Base-by-base conservation (phyloP, 768 basidiomycete genomes). In the Gelatoporia subvermispora region DNA sequence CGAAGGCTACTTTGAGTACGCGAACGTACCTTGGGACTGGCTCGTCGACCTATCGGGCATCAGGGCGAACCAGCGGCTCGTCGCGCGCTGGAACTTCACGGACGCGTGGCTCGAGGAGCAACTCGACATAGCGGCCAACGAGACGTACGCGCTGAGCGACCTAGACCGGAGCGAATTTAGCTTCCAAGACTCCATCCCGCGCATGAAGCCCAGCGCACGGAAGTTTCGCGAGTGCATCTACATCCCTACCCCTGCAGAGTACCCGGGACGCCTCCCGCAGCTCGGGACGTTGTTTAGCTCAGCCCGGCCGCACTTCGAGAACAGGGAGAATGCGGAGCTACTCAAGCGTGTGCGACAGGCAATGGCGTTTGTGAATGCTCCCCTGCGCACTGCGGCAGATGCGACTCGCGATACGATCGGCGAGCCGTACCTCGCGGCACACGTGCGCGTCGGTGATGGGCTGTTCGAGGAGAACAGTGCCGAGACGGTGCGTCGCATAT, bases 231-330 rank as follows among this genome's bases (percentile, higher is more conserved):
- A 73, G 47, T 62, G 66, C 36, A 60, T 82, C 28, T 66, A 70
- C 49, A 72, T 79, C 41, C 66, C 64, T 11, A 60, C 68, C 1
- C 70, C 82, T 16, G 68, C 67, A 3, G 45, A 59, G 23, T 60
- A 67, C 18, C 56, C 59, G 3, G 68, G 78, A 49, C 77, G 73
- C 8, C 74, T 91, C 22, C 59, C 92, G 15, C 79, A 84, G 48
- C 59, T 92, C 13, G 89, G 89, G 8, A 82, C 83, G 0, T 72
- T 91, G 1, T 91, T 91, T 65, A 88, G 87, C 4, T 83, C 86
- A 1, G 81, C 81, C 2, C 77, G 90, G 8, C 67, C 91, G 2
- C 72, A 75, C 20, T 70, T 88, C 0, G 71, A 66, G 18, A 57
- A 68, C 23, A 54, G 58, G 8, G 57, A 58, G 11, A 74, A 79